Percentiles rank a stretch among this genome's conserved stretches.
phyloP scores from a whole-genome alignment of 805 yeast species.

The Barnettozyma botsteinii region DNA sequence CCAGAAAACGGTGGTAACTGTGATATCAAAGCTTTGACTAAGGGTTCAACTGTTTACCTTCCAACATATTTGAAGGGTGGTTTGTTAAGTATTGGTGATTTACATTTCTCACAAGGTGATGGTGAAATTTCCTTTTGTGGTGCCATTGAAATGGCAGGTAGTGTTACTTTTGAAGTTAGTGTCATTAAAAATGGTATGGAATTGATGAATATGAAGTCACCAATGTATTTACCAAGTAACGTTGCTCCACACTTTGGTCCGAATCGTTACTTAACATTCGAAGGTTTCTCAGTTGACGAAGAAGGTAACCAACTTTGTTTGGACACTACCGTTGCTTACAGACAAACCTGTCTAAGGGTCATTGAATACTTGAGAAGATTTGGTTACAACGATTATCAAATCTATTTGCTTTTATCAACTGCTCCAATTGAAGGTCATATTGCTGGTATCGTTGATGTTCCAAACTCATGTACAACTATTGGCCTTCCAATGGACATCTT shows the following conservation, averaged over 20 bases:
- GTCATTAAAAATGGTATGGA: constrained; percentile 39
- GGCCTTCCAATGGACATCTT: constrained; percentile 48
- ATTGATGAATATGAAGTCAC: constrained; percentile 36
- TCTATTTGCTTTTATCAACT: constrained; percentile 37
- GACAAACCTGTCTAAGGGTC: constrained; percentile 43
- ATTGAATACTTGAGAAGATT: constrained; percentile 44
- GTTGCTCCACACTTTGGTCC: constrained; percentile 45
- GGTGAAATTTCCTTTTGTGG: constrained; percentile 52
- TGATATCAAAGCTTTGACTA: constrained; percentile 44
- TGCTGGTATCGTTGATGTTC: constrained; percentile 48
- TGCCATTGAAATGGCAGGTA: constrained; percentile 48
- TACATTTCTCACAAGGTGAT: constrained; percentile 49
- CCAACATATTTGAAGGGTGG: constrained; percentile 45
- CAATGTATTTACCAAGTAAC: constrained; percentile 44
- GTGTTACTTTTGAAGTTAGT: constrained; percentile 36
- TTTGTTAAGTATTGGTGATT: constrained; percentile 42
- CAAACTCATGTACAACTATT: constrained; percentile 46
- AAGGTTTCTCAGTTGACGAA: constrained; percentile 49
- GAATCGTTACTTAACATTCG: constrained; percentile 43
- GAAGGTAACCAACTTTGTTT: constrained; percentile 39
- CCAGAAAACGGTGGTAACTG: constrained; percentile 52
- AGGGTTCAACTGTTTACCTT: constrained; percentile 44
- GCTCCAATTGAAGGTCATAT: constrained; percentile 50
- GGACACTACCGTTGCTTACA: constrained; percentile 45
- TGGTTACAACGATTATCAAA: constrained; percentile 48